Conservation (phyloP, 2,329 filamentous ascomycete species). For the Alternaria novae-zelandiae region DNA sequence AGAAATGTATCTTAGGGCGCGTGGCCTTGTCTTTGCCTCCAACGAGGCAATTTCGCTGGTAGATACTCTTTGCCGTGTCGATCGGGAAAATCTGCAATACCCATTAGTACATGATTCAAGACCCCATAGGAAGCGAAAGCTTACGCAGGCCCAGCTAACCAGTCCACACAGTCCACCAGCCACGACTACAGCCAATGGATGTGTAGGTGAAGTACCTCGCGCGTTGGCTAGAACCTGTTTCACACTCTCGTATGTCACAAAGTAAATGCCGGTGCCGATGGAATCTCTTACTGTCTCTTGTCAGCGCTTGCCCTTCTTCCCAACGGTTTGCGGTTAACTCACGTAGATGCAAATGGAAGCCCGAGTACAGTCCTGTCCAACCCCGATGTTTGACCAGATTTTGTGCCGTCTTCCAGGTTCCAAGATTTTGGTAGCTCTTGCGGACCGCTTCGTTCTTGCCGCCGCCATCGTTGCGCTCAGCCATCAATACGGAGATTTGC, state of each 20-base stretch:
- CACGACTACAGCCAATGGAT: slow-evolving; percentile 77
- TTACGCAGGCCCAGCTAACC: slow-evolving; percentile 80
- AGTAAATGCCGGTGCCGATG: slow-evolving; percentile 83
- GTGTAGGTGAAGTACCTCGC: slow-evolving; percentile 74
- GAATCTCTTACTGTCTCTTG: slow-evolving; percentile 74
- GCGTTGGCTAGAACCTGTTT: slow-evolving; percentile 82
- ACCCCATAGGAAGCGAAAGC: slow-evolving; percentile 36
- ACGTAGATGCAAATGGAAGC: slow-evolving; percentile 80
- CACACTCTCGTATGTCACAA: slow-evolving; percentile 86
- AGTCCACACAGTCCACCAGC: slow-evolving; percentile 83
- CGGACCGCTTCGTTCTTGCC: slow-evolving; percentile 46
- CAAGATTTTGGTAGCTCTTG: slow-evolving; percentile 76
- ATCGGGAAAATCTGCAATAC: slow-evolving; percentile 62
- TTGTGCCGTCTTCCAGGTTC: slow-evolving; percentile 75
- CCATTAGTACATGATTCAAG: slow-evolving; percentile 8
- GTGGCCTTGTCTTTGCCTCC: slow-evolving; percentile 64
- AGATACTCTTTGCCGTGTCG: slow-evolving; percentile 84
- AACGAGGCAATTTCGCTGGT: slow-evolving; percentile 80
- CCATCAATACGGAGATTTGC: slow-evolving; percentile 81
- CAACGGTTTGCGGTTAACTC: slow-evolving; percentile 43
- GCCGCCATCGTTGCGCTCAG: slow-evolving; percentile 61
- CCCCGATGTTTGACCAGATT: slow-evolving; percentile 80
- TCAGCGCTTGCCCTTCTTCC: slow-evolving; percentile 16
- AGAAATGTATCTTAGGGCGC: slow-evolving; percentile 76
- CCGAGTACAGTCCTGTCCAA: slow-evolving; percentile 76